Base-by-base conservation (phyloP, 1,284 basidiomycete genomes). In the Wolfiporia cocos region DNA sequence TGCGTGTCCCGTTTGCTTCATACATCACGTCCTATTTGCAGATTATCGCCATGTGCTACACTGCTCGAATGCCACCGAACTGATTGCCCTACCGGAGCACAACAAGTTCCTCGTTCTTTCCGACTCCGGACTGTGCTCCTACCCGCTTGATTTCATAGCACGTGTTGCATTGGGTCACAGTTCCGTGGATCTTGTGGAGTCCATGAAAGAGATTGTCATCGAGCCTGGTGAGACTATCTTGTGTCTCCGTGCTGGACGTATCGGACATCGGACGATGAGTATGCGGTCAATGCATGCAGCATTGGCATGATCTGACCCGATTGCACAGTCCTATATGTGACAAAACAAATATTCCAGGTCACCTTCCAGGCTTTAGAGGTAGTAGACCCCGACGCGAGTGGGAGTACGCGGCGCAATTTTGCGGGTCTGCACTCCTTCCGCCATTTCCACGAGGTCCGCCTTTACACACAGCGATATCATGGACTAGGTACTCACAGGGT, bases 51-150 rank as follows among this genome's bases (percentile, higher is more conserved):
- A 10, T 32, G 5, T 14, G 14, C 9, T 32, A 6, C 26, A 86
- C n/a, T n/a, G n/a, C n/a, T n/a, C n/a, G 83, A 70, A 10, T 85
- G 74, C 55, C 68, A 64, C 40, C 74, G 67, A 52, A 73, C 81
- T 89, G 37, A 67, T 74, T 9, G 74, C 77, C 0, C 56, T 88
- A 18, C 73, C 76, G 41, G 60, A 68, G 0, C 79, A 75, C 59
- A 80, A 85, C 56, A 81, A 77, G 50, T 70, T 89, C 41, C 56
- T 89, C 22, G 66, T 90, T 2, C 76, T 80, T 23, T 67, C 70
- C 17, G 78, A 84, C 34, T 63, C 60, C n/a, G 67, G 69, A 1
- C 61, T 89, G 3, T 51, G 74, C 24, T 71, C 81, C 1, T 88
- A 84, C 55, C 78, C 84, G 1, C 68, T 88, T n/a, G 81, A 86